phyloP scores from a whole-genome alignment of 768 basidiomycete genomes.

The Mycena rosella region DNA sequence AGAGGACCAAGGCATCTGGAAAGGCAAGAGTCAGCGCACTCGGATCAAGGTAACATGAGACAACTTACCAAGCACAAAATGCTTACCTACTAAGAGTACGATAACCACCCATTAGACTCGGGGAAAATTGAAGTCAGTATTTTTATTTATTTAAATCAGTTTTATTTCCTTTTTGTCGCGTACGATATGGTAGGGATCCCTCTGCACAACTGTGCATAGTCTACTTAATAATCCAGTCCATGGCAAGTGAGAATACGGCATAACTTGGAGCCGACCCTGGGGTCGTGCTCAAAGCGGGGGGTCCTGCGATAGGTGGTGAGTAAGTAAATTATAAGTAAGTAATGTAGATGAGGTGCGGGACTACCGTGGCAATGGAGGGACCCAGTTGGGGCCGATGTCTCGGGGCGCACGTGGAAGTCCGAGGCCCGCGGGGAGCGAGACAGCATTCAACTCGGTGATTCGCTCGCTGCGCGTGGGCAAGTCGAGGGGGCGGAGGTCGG shows the following conservation, averaged over 20 bases:
- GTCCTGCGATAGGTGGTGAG: neutral
- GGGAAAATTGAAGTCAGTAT: no score
- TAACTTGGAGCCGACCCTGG: neutral
- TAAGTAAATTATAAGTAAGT: neutral
- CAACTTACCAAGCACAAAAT: no score
- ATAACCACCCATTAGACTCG: no score
- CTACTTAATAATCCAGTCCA: neutral
- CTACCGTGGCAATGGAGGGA: neutral
- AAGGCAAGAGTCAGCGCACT: no score
- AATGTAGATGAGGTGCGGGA: neutral
- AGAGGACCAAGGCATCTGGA: no score
- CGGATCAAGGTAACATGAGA: no score
- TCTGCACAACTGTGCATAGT: no score
- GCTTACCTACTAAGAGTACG: no score
- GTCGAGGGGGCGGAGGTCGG: conserved; percentile 2
- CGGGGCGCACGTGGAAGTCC: neutral
- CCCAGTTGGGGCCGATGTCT: neutral
- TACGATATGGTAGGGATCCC: no score
- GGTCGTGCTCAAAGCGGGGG: neutral
- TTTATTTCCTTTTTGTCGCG: neutral
- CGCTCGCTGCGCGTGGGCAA: neutral
- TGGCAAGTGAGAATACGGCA: neutral
- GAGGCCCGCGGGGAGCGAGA: neutral
- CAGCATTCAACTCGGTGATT: neutral
- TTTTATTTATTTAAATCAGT: no score